Evolutionary conservation across 768 basidiomycete genomes (phyloP), one percentile per base, ranked within the genome.

Genomic region (Rubroboletus pulcherrimus): DNA sequence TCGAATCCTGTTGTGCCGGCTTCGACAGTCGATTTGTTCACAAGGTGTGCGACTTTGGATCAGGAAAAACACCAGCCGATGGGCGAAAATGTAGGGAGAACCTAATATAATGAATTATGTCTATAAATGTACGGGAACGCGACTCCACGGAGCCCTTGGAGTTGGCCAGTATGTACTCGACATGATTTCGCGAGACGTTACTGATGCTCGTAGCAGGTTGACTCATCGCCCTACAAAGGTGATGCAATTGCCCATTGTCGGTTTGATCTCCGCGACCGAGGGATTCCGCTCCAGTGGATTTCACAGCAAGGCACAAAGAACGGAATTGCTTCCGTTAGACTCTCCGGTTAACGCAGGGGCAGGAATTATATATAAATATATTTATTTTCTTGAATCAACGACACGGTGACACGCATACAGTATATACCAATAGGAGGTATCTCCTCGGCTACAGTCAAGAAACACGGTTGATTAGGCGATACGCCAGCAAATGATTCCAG

Each of bases 201-300:
- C 8, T 60, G 57, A 63, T 56, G 35, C 14, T 15, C 2, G 14
- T 21, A 21, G 35, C n/a, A 15, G 48, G 54, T 51, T 37, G 45
- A 41, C 45, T 35, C 40, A 24, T 4, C 26, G 26, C 26, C 26
- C 26, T 26, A 26, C 26, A 24, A 38, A 49, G 48, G 55, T 41
- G 57, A 52, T 58, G 30, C 44, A 11, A 50, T 54, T 59, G 10
- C 56, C 56, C 39, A 21, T 43, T 42, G 33, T 7, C 40, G 37
- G 56, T 63, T 71, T 57, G 67, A 71, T 69, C 69, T 71, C 69
- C 69, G 69, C 67, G 68, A 69, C 42, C 44, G 15, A 45, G 39
- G 42, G 37, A 39, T 55, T 48, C 41, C 41, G 41, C 41, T 10
- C 37, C 29, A 44, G 33, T 51, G 24, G 38, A 46, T 33, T 45